Base-by-base conservation (phyloP, 2,329 filamentous ascomycete species). In the Colletotrichum sp. region DNA sequence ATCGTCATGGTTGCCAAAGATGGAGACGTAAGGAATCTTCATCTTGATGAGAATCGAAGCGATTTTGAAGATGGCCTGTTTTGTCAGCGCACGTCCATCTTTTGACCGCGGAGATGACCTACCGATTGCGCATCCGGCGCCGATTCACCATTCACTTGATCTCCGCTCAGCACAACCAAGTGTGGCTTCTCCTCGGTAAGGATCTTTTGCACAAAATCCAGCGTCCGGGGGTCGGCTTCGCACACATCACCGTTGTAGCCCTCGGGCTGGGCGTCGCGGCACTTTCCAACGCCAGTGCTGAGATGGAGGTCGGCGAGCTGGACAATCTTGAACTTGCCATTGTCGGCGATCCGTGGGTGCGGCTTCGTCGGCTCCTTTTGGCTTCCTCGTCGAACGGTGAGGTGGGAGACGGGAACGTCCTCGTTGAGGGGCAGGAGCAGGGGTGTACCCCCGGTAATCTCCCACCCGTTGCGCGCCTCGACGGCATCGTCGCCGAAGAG, bases 1-100 rank as follows among this genome's bases (percentile, higher is more conserved):
- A 81, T 99, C 96, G 82, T 99, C 97, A 84, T 99, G 97, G 83
- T 99, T 99, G 72, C 97, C 97, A 82, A 99, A 98, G 76, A 99
- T 99, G 77, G 94, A 93, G 18, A 96, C 95, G 81, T 98, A 99
- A 0, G 97, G 97, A 49, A 99, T 95, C 81, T 95, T 95, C 83
- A 95, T 95, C 83, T 95, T 92, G 77, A 95, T 94, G 67, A 99
- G 92, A 15, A 98, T 89, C 64, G 95, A 93, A 8, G 95, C 94
- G 81, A 96, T 95, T 86, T 99, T 99, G 89, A 98, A 98, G 75
- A 99, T 94, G 49, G 96, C 95, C 92, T 94, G 8, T 24, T 18
- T 3, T 16, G 39, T 76, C 34, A 77, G 75, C 52, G 55, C n/a
- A 15, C 30, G 57, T 34, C 10, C 71, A 28, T 9, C 6, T 44